Conservation (phyloP, 352 stramenopile species). For the Phytophthora europaea region DNA sequence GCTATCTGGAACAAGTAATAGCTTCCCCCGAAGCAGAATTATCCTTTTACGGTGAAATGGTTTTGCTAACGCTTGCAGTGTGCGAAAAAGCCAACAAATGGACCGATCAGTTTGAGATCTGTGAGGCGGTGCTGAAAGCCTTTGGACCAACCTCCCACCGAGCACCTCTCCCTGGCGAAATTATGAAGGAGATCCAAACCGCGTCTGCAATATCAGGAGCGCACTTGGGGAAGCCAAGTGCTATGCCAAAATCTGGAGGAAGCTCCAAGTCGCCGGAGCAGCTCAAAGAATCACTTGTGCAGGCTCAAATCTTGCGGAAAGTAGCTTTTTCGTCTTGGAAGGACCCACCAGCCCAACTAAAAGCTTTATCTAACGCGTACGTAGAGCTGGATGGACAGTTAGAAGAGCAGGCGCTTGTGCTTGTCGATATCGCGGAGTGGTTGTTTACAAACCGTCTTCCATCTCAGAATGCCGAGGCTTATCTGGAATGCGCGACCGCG, state of each 20-base stretch:
- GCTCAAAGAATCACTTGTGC: conserved; percentile 51
- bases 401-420: conserved; percentile 71
- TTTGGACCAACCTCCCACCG: conserved; percentile 26
- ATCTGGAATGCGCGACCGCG: conserved; percentile 66
- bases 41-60: conserved; percentile 62
- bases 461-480: conserved; percentile 55
- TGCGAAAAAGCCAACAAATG: conserved; percentile 64
- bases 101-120: conserved; percentile 50
- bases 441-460: conserved; percentile 78
- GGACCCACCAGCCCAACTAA: conserved; percentile 66
- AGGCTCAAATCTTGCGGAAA: conserved; percentile 72
- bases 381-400: conserved; percentile 61
- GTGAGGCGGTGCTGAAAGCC: conserved; percentile 39
- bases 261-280: conserved; percentile 47
- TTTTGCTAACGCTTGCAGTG: conserved; percentile 59
- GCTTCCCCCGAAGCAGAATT: conserved; percentile 4
- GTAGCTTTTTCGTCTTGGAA: conserved; percentile 75
- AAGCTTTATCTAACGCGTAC: conserved; percentile 63
- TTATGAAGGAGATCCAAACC: conserved; percentile 66
- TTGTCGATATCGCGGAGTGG: conserved; percentile 91
- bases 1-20: conserved; percentile 36
- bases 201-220: conserved; percentile 64
- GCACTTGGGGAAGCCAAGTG: conserved; percentile 56
- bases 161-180: conserved; percentile 23
- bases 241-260: conserved; percentile 17